phyloP scores from a whole-genome alignment of 768 basidiomycete genomes.

The Suillus americanus region DNA sequence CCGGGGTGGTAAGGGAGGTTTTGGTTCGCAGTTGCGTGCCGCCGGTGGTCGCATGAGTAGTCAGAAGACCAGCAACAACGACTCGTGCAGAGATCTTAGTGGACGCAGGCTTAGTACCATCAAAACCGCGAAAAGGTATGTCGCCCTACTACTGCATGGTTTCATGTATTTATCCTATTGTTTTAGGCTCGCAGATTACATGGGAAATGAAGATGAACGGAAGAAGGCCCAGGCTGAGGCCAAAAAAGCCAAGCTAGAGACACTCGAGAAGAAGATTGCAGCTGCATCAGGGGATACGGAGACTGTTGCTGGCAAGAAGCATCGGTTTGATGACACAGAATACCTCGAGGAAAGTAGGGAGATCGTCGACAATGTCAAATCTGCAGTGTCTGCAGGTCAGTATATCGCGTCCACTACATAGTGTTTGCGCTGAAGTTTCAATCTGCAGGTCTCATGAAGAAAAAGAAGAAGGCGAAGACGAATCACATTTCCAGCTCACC shows the following conservation, averaged over 20 bases:
- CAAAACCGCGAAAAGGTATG: slow-evolving; percentile 93
- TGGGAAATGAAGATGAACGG: slow-evolving; percentile 82
- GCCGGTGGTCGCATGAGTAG: slow-evolving; percentile 98
- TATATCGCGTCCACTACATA: slow-evolving; percentile 2
- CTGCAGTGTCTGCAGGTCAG: slow-evolving; percentile 82
- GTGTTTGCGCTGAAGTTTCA: slow-evolving; percentile 20
- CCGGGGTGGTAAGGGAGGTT: slow-evolving; percentile 94
- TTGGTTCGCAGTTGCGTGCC: slow-evolving; percentile 93
- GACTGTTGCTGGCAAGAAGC: slow-evolving; percentile 71
- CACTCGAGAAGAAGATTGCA: slow-evolving; percentile 74
- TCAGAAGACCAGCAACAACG: slow-evolving; percentile 93
- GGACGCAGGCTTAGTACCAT: slow-evolving; percentile 90
- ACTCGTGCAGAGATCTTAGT: slow-evolving; percentile 90
- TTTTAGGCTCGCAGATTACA: slow-evolving; percentile 74
- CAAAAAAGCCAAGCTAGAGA: slow-evolving; percentile 79
- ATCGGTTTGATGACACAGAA: slow-evolving; percentile 88
- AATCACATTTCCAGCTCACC: slow-evolving; percentile 17
- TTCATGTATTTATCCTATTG: neutral
- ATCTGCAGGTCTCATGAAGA: slow-evolving; percentile 66
- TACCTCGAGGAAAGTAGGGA: slow-evolving; percentile 91
- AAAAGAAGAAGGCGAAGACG: slow-evolving; percentile 69
- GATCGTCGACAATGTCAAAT: slow-evolving; percentile 88
- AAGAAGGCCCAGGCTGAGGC: slow-evolving; percentile 76
- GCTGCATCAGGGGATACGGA: slow-evolving; percentile 41
- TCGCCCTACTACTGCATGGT: slow-evolving; percentile 7